phyloP scores from a whole-genome alignment of 2,329 filamentous ascomycete species.

The Nothopassalora personata region DNA sequence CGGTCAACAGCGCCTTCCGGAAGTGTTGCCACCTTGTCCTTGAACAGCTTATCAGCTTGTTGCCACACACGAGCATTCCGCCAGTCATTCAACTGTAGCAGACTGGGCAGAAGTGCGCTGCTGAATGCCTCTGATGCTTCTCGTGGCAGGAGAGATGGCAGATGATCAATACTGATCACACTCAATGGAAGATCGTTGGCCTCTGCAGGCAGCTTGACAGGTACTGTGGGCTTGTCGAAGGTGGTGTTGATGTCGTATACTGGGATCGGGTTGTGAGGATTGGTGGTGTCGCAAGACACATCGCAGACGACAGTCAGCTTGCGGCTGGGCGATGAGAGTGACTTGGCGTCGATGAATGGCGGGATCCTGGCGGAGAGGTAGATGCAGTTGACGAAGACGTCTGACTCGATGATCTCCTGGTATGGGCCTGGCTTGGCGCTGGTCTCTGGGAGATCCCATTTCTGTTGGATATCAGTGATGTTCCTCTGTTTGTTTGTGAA shows the following conservation, averaged over 20 bases:
- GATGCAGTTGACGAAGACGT: slow-evolving; percentile 72
- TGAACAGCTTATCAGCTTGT: slow-evolving; percentile 76
- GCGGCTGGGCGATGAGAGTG: slow-evolving; percentile 61
- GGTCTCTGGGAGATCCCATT: slow-evolving; percentile 79
- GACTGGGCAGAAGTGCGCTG: slow-evolving; percentile 67
- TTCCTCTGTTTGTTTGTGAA: background rate
- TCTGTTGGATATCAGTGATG: slow-evolving; percentile 23
- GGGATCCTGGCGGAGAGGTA: slow-evolving; percentile 76
- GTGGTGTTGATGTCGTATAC: slow-evolving; percentile 82
- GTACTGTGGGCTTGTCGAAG: slow-evolving; percentile 80
- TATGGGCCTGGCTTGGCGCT: slow-evolving; percentile 50
- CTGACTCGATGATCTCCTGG: slow-evolving; percentile 35
- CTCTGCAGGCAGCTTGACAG: slow-evolving; percentile 57
- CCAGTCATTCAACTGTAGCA: slow-evolving; percentile 73
- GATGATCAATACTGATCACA: slow-evolving; percentile 84
- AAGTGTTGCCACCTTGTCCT: slow-evolving; percentile 70
- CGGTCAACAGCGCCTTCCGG: slow-evolving; percentile 38
- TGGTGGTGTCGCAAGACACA: slow-evolving; percentile 69
- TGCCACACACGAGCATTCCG: slow-evolving; percentile 72
- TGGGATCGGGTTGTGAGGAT: slow-evolving; percentile 67
- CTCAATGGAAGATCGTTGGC: slow-evolving; percentile 53
- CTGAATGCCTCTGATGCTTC: slow-evolving; percentile 86
- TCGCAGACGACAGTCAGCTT: slow-evolving; percentile 67
- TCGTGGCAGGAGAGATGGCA: slow-evolving; percentile 75
- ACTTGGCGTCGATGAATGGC: slow-evolving; percentile 70